Evolutionary conservation across 1,284 basidiomycete genomes (phyloP).

Genomic region (Caloboletus firmus): DNA sequence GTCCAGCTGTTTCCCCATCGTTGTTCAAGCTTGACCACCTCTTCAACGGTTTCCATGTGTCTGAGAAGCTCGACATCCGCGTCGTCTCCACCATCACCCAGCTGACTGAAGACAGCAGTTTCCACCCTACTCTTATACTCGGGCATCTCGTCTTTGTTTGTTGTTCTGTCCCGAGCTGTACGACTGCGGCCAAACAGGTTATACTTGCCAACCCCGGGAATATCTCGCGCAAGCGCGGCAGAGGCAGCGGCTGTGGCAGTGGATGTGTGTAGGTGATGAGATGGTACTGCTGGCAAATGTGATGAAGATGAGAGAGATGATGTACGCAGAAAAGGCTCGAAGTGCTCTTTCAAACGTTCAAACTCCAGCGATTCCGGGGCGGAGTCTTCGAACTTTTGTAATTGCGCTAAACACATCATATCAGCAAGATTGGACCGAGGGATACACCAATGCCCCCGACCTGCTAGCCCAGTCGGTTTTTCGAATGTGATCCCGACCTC

Average conservation of each 20-base stretch:
- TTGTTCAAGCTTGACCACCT: constrained; percentile 74
- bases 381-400: constrained; percentile 86
- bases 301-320: constrained; percentile 67
- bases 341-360: constrained; percentile 90
- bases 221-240: constrained; percentile 77
- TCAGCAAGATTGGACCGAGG: constrained; percentile 5
- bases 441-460: constrained; percentile 43
- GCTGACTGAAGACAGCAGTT: constrained; percentile 50
- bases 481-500: constrained; percentile 91
- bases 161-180: constrained; percentile 55
- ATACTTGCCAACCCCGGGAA: constrained; percentile 75
- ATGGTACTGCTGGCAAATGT: constrained; percentile 44
- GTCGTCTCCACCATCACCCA: constrained; percentile 61
- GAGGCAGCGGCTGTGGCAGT: constrained; percentile 84
- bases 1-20: constrained; percentile 84
- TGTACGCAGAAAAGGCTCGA: constrained; percentile 85
- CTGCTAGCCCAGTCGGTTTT: constrained; percentile 91
- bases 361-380: constrained; percentile 85
- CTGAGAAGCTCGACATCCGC: constrained; percentile 69
- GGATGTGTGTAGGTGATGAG: constrained; percentile 70
- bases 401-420: constrained; percentile 59
- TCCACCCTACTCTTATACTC: constrained; percentile 73
- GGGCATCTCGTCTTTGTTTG: constrained; percentile 70
- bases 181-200: constrained; percentile 60
- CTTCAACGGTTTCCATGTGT: constrained; percentile 57